phyloP scores from a whole-genome alignment of 2,329 filamentous ascomycete species.

The Penicillium sp. region DNA sequence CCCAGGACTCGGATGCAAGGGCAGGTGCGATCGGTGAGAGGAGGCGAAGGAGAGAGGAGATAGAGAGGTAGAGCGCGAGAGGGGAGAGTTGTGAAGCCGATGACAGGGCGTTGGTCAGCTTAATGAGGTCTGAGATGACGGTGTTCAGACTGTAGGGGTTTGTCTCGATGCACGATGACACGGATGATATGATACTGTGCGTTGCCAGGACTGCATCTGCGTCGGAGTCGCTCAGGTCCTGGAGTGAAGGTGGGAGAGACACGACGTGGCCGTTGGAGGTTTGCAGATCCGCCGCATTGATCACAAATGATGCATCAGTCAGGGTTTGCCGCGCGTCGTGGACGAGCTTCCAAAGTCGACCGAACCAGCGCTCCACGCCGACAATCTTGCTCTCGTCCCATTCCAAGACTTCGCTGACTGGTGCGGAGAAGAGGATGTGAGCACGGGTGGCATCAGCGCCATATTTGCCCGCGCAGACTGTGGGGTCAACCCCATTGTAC shows the following conservation, averaged over 20 bases:
- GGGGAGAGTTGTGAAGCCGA: conserved; percentile 50
- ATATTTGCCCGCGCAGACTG: conserved; percentile 69
- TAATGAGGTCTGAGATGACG: conserved; percentile 79
- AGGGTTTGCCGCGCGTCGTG: conserved; percentile 38
- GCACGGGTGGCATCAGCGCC: conserved; percentile 83
- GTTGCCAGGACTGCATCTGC: conserved; percentile 64
- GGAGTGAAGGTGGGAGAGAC: conserved; percentile 33
- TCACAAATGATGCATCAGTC: conserved; percentile 24
- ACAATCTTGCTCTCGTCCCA: conserved; percentile 85
- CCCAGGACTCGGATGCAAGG: conserved; percentile 81
- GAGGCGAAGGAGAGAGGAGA: conserved; percentile 66
- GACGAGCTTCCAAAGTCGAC: conserved; percentile 66
- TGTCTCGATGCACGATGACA: conserved; percentile 69
- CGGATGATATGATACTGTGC: conserved; percentile 68
- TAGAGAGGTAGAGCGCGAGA: conserved; percentile 49
- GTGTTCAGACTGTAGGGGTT: conserved; percentile 81
- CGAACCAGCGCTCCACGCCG: conserved; percentile 80
- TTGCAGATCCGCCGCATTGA: conserved; percentile 28
- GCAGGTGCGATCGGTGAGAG: conserved; percentile 80
- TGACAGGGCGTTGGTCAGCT: conserved; percentile 71
- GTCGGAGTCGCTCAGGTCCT: conserved; percentile 41
- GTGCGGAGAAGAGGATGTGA: conserved; percentile 87
- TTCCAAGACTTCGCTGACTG: conserved; percentile 79
- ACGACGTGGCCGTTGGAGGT: conserved; percentile 28
- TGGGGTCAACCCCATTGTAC: conserved; percentile 86